Percentiles rank a stretch among this genome's conserved stretches.
These are phyloP conservation scores for Umbellularia californica DNA, from an alignment of 164 flowering plant species.

Conservation along the genomic window DNA sequence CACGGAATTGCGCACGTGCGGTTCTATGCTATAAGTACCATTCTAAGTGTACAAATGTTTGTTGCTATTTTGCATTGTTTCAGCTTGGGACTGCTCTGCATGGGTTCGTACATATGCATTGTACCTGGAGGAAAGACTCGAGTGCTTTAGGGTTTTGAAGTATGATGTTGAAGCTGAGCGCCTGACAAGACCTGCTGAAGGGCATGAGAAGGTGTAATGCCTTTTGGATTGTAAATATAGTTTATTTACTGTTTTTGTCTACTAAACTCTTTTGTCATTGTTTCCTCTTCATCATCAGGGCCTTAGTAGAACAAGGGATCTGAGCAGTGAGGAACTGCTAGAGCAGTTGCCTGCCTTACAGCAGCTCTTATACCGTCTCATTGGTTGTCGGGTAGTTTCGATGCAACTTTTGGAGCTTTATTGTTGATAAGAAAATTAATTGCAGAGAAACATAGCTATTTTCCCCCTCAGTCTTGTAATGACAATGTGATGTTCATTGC, in stretches of 20 bases:
- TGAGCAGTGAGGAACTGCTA: constrained; percentile 78
- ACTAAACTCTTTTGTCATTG: not conserved
- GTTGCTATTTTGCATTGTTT: constrained; percentile 8
- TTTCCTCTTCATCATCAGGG: constrained; percentile 43
- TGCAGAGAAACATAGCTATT: not conserved
- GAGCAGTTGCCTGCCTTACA: constrained; percentile 96
- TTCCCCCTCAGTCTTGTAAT: not conserved
- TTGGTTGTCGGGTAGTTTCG: constrained; percentile 83
- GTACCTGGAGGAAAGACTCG: constrained; percentile 92
- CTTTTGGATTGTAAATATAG: not conserved
- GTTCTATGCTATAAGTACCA: not conserved
- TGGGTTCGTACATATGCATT: constrained; percentile 97
- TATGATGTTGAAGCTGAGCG: constrained; percentile 98
- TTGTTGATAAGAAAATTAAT: not conserved
- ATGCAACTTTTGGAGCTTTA: constrained; percentile 5
- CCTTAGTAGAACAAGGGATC: constrained; percentile 83
- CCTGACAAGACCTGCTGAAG: constrained; percentile 68
- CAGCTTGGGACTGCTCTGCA: constrained; percentile 99
- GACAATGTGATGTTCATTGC: not conserved
- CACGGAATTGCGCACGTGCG: too few species aligned
- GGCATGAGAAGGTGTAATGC: constrained; percentile 70
- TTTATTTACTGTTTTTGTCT: not conserved
- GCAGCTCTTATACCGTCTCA: constrained; percentile 83
- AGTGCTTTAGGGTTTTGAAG: constrained; percentile 79
- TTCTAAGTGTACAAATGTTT: not conserved